Conservation (phyloP, 2,329 filamentous ascomycete genomes). For the Aspergillus sp. region DNA sequence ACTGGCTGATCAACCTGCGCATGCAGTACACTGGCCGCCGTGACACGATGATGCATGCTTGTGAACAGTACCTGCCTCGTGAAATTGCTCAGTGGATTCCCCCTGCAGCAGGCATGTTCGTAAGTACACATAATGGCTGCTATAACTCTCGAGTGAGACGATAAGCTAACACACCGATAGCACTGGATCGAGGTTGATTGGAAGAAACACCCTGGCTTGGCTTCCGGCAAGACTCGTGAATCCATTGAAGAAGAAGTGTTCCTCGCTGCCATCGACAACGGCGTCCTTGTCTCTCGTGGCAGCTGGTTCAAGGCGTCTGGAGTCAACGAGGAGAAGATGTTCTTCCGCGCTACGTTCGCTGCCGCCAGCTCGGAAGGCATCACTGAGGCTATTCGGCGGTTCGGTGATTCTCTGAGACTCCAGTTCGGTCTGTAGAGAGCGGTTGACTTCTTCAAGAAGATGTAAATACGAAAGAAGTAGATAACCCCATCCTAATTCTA, state of each 20-base stretch:
- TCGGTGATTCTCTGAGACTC: constrained; percentile 71
- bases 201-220: constrained; percentile 46
- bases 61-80: constrained; percentile 72
- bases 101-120: constrained; percentile 92
- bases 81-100: constrained; percentile 77
- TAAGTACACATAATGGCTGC: constrained; percentile 49
- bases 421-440: constrained; percentile 53
- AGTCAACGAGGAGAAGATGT: constrained; percentile 64
- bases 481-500: not conserved
- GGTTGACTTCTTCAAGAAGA: not conserved
- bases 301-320: constrained; percentile 88
- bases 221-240: constrained; percentile 40
- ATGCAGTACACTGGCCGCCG: constrained; percentile 78
- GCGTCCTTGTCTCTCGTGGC: constrained; percentile 78
- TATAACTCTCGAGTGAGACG: not conserved
- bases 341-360: constrained; percentile 88
- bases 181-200: constrained; percentile 53
- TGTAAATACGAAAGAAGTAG: not conserved
- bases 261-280: constrained; percentile 69
- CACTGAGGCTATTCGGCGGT: constrained; percentile 69
- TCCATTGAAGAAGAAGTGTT: constrained; percentile 85
- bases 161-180: constrained; percentile 23
- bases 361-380: constrained; percentile 73
- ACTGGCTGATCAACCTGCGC: constrained; percentile 83
- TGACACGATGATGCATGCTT: constrained; percentile 75